phyloP scores from a whole-genome alignment of 768 basidiomycete genomes.

The Lentinula detonsa region DNA sequence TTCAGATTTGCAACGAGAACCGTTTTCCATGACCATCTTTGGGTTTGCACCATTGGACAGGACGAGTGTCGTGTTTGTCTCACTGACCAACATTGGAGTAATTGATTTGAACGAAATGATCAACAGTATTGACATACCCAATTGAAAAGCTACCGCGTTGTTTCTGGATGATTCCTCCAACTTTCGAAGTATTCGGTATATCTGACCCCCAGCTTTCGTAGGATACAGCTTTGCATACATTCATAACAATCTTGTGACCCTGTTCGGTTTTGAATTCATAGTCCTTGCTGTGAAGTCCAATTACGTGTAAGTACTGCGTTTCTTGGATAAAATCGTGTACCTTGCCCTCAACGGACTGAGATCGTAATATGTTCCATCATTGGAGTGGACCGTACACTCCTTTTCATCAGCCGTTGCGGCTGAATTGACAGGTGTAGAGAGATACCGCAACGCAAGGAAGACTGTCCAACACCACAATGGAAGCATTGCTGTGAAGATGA shows the following conservation, averaged over 20 bases:
- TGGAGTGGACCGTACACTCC: slow-evolving; percentile 55
- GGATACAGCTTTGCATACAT: slow-evolving; percentile 54
- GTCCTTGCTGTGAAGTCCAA: slow-evolving; percentile 46
- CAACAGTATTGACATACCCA: slow-evolving; percentile 39
- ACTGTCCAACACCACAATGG: background rate
- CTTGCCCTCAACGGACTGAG: slow-evolving; percentile 53
- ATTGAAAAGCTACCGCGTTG: slow-evolving; percentile 67
- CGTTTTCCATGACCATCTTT: slow-evolving; percentile 50
- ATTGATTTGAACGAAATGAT: background rate
- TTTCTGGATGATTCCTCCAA: slow-evolving; percentile 57
- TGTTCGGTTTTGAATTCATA: slow-evolving; percentile 46
- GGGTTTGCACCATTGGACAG: slow-evolving; percentile 19
- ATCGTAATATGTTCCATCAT: slow-evolving; percentile 56
- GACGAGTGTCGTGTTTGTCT: slow-evolving; percentile 58
- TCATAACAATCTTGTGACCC: slow-evolving; percentile 47
- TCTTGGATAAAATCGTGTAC: slow-evolving; percentile 27
- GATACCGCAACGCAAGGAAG: background rate
- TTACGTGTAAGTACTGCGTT: slow-evolving; percentile 6
- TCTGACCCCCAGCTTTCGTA: slow-evolving; percentile 55
- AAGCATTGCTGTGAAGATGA: background rate
- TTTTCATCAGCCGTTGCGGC: slow-evolving; percentile 28
- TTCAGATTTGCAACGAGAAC: slow-evolving; percentile 56
- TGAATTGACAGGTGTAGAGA: background rate
- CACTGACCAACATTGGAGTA: slow-evolving; percentile 24
- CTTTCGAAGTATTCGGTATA: slow-evolving; percentile 42